A percentile compares a stretch with the other conserved stretches of the same genome.
These are phyloP conservation scores for Articulospora tetracladia DNA, from an alignment of 495 filamentous ascomycete species.

Conservation along the genomic window DNA sequence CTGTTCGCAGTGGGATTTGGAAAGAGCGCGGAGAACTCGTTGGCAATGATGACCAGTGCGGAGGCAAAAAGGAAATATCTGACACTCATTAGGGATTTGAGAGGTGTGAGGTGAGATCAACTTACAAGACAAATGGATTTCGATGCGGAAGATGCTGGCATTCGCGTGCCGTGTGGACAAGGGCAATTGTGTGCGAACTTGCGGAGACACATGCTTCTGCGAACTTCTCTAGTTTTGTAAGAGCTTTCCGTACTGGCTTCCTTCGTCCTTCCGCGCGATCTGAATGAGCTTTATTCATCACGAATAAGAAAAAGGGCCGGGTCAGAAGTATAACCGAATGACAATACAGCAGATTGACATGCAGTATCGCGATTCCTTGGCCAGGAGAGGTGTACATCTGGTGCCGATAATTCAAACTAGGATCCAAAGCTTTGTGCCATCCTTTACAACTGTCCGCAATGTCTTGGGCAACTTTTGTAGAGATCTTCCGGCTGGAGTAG, in stretches of 20 bases:
- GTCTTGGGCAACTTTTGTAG: conserved; percentile 58
- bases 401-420: conserved; percentile 43
- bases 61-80: conserved; percentile 72
- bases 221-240: conserved; percentile 52
- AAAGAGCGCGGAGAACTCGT: conserved; percentile 65
- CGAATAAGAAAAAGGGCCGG: conserved; percentile 57
- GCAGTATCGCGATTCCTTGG: conserved; percentile 53
- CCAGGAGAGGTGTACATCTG: conserved; percentile 41
- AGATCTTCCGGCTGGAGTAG: conserved; percentile 67
- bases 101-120: background rate
- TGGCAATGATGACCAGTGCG: conserved; percentile 62
- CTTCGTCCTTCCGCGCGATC: background rate
- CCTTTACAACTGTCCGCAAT: conserved; percentile 53
- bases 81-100: background rate
- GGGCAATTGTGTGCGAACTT: conserved; percentile 60
- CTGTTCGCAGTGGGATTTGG: conserved; percentile 48
- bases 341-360: conserved; percentile 65
- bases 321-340: conserved; percentile 43
- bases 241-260: background rate
- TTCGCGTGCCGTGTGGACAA: conserved; percentile 54
- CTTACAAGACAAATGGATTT: conserved; percentile 65
- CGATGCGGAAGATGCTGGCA: conserved; percentile 59
- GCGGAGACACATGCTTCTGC: conserved; percentile 69
- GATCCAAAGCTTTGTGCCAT: conserved; percentile 44
- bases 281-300: conserved; percentile 26